A percentile compares a stretch with the other conserved stretches of the same genome.
phyloP scores from a whole-genome alignment of 148 eudicot genomes.

The Diospyros kaki region DNA sequence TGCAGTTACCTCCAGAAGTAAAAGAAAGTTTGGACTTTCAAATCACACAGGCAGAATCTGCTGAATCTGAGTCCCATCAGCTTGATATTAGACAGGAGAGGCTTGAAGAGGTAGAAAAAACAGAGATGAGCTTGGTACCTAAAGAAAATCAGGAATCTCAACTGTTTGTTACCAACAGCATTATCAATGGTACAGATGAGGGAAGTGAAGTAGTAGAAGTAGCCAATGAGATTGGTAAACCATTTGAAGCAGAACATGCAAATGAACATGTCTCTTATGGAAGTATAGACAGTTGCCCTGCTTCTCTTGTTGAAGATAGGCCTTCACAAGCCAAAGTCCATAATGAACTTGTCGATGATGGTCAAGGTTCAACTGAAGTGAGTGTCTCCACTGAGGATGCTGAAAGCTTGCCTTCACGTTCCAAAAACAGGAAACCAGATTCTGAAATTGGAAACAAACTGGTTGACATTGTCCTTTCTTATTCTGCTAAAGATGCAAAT shows the following conservation, averaged over 20 bases:
- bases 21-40: slow-evolving; percentile 19
- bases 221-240: slow-evolving; percentile 18
- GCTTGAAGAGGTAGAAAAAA: slow-evolving; percentile 22
- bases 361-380: slow-evolving; percentile 15
- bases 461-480: not conserved
- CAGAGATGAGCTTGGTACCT: slow-evolving; percentile 15
- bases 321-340: not conserved
- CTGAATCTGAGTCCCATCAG: slow-evolving; percentile 8
- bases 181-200: slow-evolving; percentile 6
- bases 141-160: slow-evolving; percentile 19
- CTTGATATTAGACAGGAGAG: slow-evolving; percentile 17
- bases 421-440: slow-evolving; percentile 15
- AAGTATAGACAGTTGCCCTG: slow-evolving; percentile 5
- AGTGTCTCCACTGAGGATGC: slow-evolving; percentile 14
- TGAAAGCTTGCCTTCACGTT: slow-evolving; percentile 15
- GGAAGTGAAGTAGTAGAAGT: slow-evolving; percentile 17
- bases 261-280: not conserved
- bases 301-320: not conserved
- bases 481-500: slow-evolving; percentile 16
- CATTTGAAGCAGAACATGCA: slow-evolving; percentile 7
- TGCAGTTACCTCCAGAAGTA: slow-evolving; percentile 16
- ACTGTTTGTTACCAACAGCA: slow-evolving; percentile 5
- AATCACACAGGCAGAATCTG: slow-evolving; percentile 15
- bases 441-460: slow-evolving; percentile 8
- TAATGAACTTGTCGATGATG: not conserved